Evolutionary conservation across 805 yeast species (phyloP).

Genomic region (Schwanniomyces yamadae): DNA sequence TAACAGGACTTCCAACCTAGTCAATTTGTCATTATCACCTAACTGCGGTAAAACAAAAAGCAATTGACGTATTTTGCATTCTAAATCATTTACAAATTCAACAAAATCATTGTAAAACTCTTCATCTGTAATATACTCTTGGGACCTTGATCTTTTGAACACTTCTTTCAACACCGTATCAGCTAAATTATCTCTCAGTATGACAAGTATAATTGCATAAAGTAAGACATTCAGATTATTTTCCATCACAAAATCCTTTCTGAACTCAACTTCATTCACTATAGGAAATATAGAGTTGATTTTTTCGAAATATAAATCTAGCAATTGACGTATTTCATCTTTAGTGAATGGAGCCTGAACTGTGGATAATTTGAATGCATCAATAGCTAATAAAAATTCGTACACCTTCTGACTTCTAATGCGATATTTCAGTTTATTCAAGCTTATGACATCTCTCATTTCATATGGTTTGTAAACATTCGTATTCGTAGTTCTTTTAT

Average conservation of each 20-base stretch:
- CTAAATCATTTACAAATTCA: constrained; percentile 22
- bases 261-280: constrained; percentile 25
- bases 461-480: constrained; percentile 7
- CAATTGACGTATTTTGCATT: constrained; percentile 34
- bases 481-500: constrained; percentile 6
- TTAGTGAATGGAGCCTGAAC: constrained; percentile 19
- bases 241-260: constrained; percentile 24
- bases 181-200: constrained; percentile 26
- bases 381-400: constrained; percentile 19
- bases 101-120: constrained; percentile 12
- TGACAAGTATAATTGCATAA: constrained; percentile 28
- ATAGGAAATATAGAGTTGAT: constrained; percentile 35
- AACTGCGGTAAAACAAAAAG: constrained; percentile 25
- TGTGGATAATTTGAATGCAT: constrained; percentile 32
- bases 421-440: constrained; percentile 12
- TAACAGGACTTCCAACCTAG: constrained; percentile 20
- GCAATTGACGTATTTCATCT: constrained; percentile 18
- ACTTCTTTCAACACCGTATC: constrained; percentile 23
- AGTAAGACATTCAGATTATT: constrained; percentile 19
- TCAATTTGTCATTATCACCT: constrained; percentile 31
- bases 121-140: neutral
- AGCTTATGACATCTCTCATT: constrained; percentile 1
- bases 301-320: constrained; percentile 30
- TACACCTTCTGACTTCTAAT: constrained; percentile 14
- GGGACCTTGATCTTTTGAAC: constrained; percentile 12